Evolutionary conservation across 1,139 yeast genomes (phyloP).

Genomic region (Yamadazyma taylorii): DNA sequence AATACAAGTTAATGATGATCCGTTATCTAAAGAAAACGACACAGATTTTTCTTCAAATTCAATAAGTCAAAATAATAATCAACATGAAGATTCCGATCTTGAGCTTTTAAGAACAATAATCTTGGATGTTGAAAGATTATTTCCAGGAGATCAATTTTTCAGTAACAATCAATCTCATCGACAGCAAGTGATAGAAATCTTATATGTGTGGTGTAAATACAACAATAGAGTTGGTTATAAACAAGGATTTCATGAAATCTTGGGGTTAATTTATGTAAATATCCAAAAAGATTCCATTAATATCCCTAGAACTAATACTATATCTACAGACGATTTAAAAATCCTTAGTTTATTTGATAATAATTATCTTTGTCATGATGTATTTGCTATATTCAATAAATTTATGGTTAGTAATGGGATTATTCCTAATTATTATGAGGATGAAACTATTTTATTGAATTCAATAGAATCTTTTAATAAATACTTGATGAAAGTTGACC

Average conservation of each 20-base stretch:
- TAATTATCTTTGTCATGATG: slow-evolving; percentile 44
- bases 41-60: background rate
- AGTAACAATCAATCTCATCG: slow-evolving; percentile 27
- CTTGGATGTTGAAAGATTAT: slow-evolving; percentile 61
- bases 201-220: slow-evolving; percentile 55
- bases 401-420: slow-evolving; percentile 41
- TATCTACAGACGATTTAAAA: slow-evolving; percentile 33
- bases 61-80: background rate
- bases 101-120: slow-evolving; percentile 48
- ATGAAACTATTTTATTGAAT: slow-evolving; percentile 38
- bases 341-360: slow-evolving; percentile 40
- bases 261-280: slow-evolving; percentile 58
- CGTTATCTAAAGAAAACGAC: background rate
- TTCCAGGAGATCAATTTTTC: slow-evolving; percentile 60
- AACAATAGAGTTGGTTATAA: slow-evolving; percentile 57
- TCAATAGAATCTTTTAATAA: slow-evolving; percentile 51
- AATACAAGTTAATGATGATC: slow-evolving; percentile 7
- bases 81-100: slow-evolving; percentile 16
- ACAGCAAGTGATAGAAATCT: slow-evolving; percentile 47
- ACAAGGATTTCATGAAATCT: slow-evolving; percentile 71
- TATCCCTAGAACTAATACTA: slow-evolving; percentile 35
- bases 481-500: slow-evolving; percentile 49
- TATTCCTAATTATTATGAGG: slow-evolving; percentile 41
- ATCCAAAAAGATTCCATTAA: slow-evolving; percentile 41
- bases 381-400: slow-evolving; percentile 46